phyloP scores from a whole-genome alignment of 2,329 filamentous ascomycete species.

The Polytolypa hystricis region DNA sequence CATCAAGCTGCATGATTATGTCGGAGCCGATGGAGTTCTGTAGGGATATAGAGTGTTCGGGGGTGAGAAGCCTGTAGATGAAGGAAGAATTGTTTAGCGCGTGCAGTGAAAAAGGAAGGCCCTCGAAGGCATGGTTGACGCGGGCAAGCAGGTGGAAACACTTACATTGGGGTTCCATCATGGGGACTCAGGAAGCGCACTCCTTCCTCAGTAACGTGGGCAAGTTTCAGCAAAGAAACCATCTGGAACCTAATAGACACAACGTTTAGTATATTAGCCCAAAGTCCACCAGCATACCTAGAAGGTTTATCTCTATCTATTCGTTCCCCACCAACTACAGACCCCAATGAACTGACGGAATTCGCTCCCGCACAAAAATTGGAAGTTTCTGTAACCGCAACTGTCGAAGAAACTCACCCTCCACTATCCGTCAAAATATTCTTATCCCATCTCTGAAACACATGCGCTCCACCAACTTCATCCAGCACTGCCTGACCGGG shows the following conservation, averaged over 20 bases:
- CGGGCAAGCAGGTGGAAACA: background rate
- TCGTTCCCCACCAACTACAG: background rate
- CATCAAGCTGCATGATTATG: conserved; percentile 99
- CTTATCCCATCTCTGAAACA: conserved; percentile 85
- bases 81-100: background rate
- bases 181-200: conserved; percentile 94
- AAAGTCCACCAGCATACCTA: conserved; percentile 2
- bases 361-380: too few relatives aligned
- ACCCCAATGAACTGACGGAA: too few relatives aligned
- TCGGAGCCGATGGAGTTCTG: conserved; percentile 97
- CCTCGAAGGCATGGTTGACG: too few relatives aligned
- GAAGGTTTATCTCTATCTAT: too few relatives aligned
- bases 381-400: background rate
- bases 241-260: conserved; percentile 70
- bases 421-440: conserved; percentile 74
- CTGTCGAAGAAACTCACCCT: conserved; percentile 30
- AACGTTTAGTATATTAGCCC: too few relatives aligned
- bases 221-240: conserved; percentile 89
- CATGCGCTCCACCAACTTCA: conserved; percentile 82
- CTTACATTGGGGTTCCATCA: conserved; percentile 78
- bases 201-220: conserved; percentile 88
- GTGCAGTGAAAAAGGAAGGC: background rate
- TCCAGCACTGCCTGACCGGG: conserved; percentile 85
- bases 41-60: conserved; percentile 89
- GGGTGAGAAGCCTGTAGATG: conserved; percentile 61